Base-by-base conservation (phyloP, 2,329 filamentous ascomycete species). In the Xylariaceae sp. region DNA sequence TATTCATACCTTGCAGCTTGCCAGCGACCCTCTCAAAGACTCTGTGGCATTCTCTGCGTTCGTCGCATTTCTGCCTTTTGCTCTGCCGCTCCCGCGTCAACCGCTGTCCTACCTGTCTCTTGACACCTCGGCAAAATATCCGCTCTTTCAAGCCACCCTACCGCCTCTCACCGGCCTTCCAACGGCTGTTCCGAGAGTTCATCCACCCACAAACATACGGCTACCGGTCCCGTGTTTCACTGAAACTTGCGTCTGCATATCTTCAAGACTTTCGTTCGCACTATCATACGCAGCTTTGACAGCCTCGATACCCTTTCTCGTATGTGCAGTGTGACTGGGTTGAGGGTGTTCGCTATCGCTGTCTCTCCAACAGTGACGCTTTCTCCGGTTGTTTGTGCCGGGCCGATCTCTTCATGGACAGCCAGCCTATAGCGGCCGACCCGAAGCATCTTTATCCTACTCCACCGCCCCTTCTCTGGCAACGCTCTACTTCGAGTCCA, bases 391-490 rank as follows among this genome's bases (percentile, higher is more conserved):
- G 50, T 60, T 61, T 57, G 60, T 60, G 57, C 57, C 55, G 60
- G 60, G 61, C 57, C 61, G 56, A 63, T 67, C 63, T 66, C 54
- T 77, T 75, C 71, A 79, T 79, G 76, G 76, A 79, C 71, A 71
- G 73, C 69, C 75, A 72, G 71, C 71, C 75, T 64, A 71, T 73
- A 58, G 71, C 75, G 67, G 72, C 74, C 68, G 75, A 78, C 69
- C 67, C 73, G 54, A 73, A 75, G 63, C 74, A 77, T 74, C 69
- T 63, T 66, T 78, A 77, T 63, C 71, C 70, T 55, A 63, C 70
- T 56, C 66, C 71, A 63, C 66, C 22, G 7, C 22, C 22, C 22
- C 7, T 5, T 28, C 71, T 59, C 77, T 73, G 73, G 34, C 16
- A 38, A 62, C 69, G 62, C 59, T 71, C 61, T 45, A 68, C 68